Evolutionary conservation across 345 rosid genomes (phyloP), one percentile per base, ranked within the genome.

Genomic region (Durio zibethinus): DNA sequence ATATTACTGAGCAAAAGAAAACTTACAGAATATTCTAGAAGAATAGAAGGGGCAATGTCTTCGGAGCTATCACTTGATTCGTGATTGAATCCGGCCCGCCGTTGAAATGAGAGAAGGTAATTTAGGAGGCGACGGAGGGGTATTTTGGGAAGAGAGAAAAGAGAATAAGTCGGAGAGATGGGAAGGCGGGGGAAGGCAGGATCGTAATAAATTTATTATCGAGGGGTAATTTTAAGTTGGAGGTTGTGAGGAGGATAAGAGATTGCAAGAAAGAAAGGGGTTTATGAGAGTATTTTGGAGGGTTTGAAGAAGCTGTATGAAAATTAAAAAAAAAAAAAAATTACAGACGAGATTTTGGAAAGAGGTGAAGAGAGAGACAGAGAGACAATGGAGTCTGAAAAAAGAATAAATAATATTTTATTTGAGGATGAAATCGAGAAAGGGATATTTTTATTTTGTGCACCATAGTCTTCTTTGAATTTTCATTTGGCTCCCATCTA

Each of bases 11-110:
- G 25, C n/a, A 20, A 4, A n/a, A 7, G 21, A 52, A 33, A 33
- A 71, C 83, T 83, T 79, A 83, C 79, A 59, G 80, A 81, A 83
- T 21, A 56, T 81, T 83, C 80, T 33, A 74, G 77, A 76, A 65
- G 52, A 27, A 78, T 27, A 6, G 68, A 65, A 53, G 12, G 80
- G 61, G 18, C 53, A 74, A 62, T 27, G 62, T 38, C 78, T 16
- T 36, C 40, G 4, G 54, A 25, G 77, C 71, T 45, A 0, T 63
- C 76, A 65, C 76, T 75, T 29, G 29, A 77, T 65, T 53, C 65
- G 40, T 40, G 70, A 75, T 50, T 56, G 67, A 77, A 48, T 35
- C 80, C 48, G 16, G 16, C 14, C 43, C 62, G 47, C 18, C 16
- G 61, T 10, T 12, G 5, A 33, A 36, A n/a, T 29, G 48, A 60